phyloP scores from a whole-genome alignment of 805 yeast genomes.

The Candida montana region DNA sequence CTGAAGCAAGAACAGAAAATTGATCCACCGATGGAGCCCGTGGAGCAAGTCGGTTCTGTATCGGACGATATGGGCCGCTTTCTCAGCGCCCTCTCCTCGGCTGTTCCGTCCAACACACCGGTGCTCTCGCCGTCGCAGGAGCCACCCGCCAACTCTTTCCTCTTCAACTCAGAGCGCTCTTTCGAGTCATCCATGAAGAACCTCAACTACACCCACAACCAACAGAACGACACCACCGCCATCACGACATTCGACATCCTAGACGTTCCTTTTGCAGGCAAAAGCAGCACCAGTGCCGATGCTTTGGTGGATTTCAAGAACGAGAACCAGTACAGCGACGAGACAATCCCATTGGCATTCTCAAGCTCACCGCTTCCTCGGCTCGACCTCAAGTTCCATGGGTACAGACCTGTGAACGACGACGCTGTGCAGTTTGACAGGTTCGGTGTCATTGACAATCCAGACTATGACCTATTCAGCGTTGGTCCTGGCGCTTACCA shows the following conservation, averaged over 20 bases:
- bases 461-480: not conserved
- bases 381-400: slow-evolving; percentile 18
- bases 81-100: not conserved
- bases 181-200: slow-evolving; percentile 1
- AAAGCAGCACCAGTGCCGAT: not conserved
- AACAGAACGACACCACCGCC: not conserved
- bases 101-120: slow-evolving; percentile 11
- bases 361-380: slow-evolving; percentile 17
- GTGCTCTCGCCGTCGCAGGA: slow-evolving; percentile 4
- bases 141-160: not conserved
- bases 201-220: not conserved
- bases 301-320: slow-evolving; percentile 3
- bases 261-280: slow-evolving; percentile 1
- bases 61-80: not conserved
- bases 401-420: slow-evolving; percentile 12
- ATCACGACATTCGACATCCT: slow-evolving; percentile 1
- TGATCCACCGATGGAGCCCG: not conserved
- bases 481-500: not conserved
- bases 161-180: not conserved
- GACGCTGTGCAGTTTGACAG: slow-evolving; percentile 13
- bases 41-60: too few relatives aligned
- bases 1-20: not conserved
- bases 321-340: not conserved
- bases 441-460: not conserved
- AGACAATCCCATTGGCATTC: not conserved